Percentiles rank a stretch among this genome's conserved stretches.
These are phyloP conservation scores for Penicillium turbatum DNA, from an alignment of 495 filamentous ascomycete species.

Conservation along the genomic window DNA sequence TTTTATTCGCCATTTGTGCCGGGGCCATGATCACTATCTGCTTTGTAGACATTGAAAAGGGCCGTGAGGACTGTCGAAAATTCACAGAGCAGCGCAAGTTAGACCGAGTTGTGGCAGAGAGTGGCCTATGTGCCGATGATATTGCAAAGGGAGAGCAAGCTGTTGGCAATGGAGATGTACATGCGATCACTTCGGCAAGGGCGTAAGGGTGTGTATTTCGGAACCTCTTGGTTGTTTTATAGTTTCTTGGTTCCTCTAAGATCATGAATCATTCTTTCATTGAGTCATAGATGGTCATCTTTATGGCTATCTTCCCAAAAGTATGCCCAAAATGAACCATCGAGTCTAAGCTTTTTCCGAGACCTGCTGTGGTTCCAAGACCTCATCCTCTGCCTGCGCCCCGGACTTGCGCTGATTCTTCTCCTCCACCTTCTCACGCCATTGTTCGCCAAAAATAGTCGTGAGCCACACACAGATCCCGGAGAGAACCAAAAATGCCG, in stretches of 20 bases:
- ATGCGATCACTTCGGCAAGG: background rate
- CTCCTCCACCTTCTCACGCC: constrained; percentile 50
- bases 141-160: constrained; percentile 13
- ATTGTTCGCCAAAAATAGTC: constrained; percentile 50
- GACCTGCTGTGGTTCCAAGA: background rate
- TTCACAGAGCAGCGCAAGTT: constrained; percentile 40
- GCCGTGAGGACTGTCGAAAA: constrained; percentile 39
- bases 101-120: constrained; percentile 24
- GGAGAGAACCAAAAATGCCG: constrained; percentile 49
- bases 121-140: constrained; percentile 12
- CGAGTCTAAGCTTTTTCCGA: constrained; percentile 13
- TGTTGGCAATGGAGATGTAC: background rate
- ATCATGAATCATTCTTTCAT: background rate
- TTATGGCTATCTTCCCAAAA: background rate
- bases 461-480: constrained; percentile 44
- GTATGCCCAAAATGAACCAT: background rate
- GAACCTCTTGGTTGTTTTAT: no score
- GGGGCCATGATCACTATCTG: constrained; percentile 40
- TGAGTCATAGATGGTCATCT: background rate
- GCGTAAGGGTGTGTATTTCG: background rate
- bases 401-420: constrained; percentile 22
- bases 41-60: constrained; percentile 46
- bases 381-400: background rate
- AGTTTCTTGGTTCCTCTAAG: no score
- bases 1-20: constrained; percentile 43